Conservation (phyloP, 2,329 filamentous ascomycete species). For the Epicoccum sorghinum region DNA sequence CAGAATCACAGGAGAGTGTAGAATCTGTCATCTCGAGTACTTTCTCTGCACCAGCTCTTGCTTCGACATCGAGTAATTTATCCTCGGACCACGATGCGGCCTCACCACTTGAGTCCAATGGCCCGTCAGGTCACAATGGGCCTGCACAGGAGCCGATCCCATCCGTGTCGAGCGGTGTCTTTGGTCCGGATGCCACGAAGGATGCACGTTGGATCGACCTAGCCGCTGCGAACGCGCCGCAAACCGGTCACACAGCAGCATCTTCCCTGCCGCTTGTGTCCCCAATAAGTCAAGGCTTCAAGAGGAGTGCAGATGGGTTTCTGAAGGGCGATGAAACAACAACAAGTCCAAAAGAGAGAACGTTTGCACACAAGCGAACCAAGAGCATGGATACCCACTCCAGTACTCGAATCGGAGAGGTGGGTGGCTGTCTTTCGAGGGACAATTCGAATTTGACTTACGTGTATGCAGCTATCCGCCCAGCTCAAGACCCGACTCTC, state of each 20-base stretch:
- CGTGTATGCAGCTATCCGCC: slow-evolving; percentile 66
- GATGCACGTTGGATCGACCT: slow-evolving; percentile 32
- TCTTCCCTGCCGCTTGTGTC: slow-evolving; percentile 52
- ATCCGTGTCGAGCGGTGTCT: slow-evolving; percentile 59
- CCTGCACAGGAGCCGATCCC: slow-evolving; percentile 25
- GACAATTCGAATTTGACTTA: slow-evolving; percentile 29
- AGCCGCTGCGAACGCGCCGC: slow-evolving; percentile 32
- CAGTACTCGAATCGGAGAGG: slow-evolving; percentile 75
- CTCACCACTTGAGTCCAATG: slow-evolving; percentile 35
- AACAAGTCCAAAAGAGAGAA: slow-evolving; percentile 19
- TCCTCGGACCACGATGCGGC: slow-evolving; percentile 38
- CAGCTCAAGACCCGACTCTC: slow-evolving; percentile 84
- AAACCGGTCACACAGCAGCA: slow-evolving; percentile 40
- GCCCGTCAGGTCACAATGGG: slow-evolving; percentile 53
- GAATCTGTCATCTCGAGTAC: slow-evolving; percentile 42
- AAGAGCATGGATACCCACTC: slow-evolving; percentile 71
- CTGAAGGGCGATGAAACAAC: slow-evolving; percentile 57
- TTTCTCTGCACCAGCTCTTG: slow-evolving; percentile 40
- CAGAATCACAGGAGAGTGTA: slow-evolving; percentile 43
- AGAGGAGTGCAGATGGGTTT: slow-evolving; percentile 77
- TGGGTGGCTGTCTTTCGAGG: slow-evolving; percentile 51
- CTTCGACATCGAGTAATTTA: slow-evolving; percentile 34
- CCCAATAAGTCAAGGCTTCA: slow-evolving; percentile 59
- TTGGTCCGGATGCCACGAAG: slow-evolving; percentile 39
- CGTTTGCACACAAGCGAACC: slow-evolving; percentile 69